Evolutionary conservation across 441 rosid species (phyloP).

Genomic region (Corymbia citriodora): DNA sequence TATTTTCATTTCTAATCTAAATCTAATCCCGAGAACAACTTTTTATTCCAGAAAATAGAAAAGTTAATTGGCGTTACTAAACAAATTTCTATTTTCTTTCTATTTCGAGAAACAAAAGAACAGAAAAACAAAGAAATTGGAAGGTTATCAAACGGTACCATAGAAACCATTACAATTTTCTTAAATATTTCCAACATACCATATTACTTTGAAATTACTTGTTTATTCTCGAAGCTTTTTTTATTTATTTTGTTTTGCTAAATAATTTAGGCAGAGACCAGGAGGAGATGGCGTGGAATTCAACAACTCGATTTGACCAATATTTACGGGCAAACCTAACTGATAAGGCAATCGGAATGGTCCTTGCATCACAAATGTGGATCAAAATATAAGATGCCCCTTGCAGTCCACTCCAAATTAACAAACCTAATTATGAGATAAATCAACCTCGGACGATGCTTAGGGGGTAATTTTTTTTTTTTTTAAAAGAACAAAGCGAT

Average conservation of each 20-base stretch:
- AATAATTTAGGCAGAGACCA: neutral
- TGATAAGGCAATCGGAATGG: neutral
- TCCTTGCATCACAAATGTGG: neutral
- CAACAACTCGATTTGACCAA: neutral
- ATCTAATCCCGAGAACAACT: too few relatives aligned
- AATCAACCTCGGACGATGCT: neutral
- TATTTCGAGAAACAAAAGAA: too few relatives aligned
- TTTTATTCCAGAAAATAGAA: too few relatives aligned
- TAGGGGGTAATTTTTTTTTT: neutral
- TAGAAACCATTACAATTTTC: too few relatives aligned
- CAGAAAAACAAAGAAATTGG: too few relatives aligned
- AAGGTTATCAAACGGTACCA: too few relatives aligned
- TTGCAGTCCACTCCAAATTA: neutral
- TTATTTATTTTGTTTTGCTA: too few relatives aligned
- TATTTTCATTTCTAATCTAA: too few relatives aligned
- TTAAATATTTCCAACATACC: neutral
- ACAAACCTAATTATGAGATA: neutral
- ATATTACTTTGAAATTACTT: neutral
- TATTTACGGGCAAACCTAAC: neutral
- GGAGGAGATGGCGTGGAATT: neutral
- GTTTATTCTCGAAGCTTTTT: neutral
- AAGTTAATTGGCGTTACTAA: too few relatives aligned
- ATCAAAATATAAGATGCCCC: neutral
- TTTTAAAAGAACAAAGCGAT: neutral
- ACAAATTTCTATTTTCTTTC: too few relatives aligned